Evolutionary conservation across 176 grass and related monocot species (phyloP).

Genomic region (Secale cereale): DNA sequence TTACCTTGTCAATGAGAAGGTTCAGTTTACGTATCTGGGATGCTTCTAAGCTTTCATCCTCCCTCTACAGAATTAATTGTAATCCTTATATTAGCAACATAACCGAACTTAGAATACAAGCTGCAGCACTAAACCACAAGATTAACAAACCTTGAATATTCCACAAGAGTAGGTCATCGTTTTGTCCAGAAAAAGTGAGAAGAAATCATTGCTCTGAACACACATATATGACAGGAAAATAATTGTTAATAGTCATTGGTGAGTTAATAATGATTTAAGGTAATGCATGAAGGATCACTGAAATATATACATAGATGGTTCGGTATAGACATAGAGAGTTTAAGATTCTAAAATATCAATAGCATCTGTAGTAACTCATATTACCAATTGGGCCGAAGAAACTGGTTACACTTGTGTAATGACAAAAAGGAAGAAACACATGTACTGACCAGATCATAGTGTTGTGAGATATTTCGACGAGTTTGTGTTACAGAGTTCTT

Average conservation of each 20-base stretch:
- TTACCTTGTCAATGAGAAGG: constrained; percentile 80
- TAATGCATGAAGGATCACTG: neutral
- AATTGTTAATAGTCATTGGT: neutral
- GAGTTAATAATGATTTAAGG: neutral
- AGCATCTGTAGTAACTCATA: no score
- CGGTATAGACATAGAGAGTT: neutral
- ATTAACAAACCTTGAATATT: constrained; percentile 49
- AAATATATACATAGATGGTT: neutral
- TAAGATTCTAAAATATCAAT: neutral
- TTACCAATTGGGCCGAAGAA: no score
- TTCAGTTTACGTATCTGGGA: constrained; percentile 65
- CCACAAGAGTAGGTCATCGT: constrained; percentile 89
- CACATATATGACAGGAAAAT: neutral
- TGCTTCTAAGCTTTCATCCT: constrained; percentile 66
- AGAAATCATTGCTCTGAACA: constrained; percentile 72
- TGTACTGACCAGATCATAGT: constrained; percentile 66
- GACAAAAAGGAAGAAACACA: neutral
- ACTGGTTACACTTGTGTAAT: no score
- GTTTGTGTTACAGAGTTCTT: constrained; percentile 67
- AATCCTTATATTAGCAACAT: neutral
- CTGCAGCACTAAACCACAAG: neutral
- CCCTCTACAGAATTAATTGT: constrained; percentile 36
- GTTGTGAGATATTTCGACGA: constrained; percentile 70
- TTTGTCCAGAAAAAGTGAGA: constrained; percentile 81
- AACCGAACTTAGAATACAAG: no score